Evolutionary conservation across 768 basidiomycete genomes (phyloP).

Genomic region (Mycena vulgaris): DNA sequence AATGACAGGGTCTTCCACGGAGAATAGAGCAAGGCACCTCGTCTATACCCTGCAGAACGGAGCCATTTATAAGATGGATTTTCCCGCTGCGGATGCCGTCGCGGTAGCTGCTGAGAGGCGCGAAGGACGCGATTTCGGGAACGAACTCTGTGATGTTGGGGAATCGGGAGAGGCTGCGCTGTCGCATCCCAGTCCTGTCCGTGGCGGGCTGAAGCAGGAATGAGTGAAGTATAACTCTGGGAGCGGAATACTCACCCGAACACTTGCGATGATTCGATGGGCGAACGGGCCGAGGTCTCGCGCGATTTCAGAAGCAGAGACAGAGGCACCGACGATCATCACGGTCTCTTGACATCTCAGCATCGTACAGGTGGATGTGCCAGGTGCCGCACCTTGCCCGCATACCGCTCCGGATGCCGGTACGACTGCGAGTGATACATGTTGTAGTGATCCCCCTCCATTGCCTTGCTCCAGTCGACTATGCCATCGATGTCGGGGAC

Average conservation of each 20-base stretch:
- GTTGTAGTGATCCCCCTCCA: slow-evolving; percentile 4
- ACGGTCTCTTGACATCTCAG: slow-evolving; percentile 25
- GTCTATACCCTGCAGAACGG: slow-evolving; percentile 47
- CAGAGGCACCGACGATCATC: slow-evolving; percentile 37
- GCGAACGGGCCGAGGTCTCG: slow-evolving; percentile 38
- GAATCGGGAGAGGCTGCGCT: slow-evolving; percentile 42
- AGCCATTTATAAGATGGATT: slow-evolving; percentile 49
- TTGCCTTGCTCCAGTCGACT: slow-evolving; percentile 36
- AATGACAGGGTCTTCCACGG: neutral
- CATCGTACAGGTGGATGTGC: neutral
- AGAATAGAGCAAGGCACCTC: slow-evolving; percentile 30
- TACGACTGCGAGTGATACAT: slow-evolving; percentile 29
- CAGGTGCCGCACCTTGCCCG: slow-evolving; percentile 39
- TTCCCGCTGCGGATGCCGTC: slow-evolving; percentile 43
- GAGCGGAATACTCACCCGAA: slow-evolving; percentile 36
- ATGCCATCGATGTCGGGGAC: slow-evolving; percentile 32
- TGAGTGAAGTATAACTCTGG: neutral
- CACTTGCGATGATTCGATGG: slow-evolving; percentile 36
- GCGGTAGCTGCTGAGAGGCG: slow-evolving; percentile 34
- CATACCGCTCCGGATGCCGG: slow-evolving; percentile 30
- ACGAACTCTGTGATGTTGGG: slow-evolving; percentile 47
- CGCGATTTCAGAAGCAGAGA: slow-evolving; percentile 41
- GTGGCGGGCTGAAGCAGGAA: slow-evolving; percentile 32
- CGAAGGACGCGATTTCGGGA: slow-evolving; percentile 40
- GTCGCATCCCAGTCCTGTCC: neutral